Base-by-base conservation (phyloP, 2,329 filamentous ascomycete genomes). In the Neophaeococcomyces aloes region DNA sequence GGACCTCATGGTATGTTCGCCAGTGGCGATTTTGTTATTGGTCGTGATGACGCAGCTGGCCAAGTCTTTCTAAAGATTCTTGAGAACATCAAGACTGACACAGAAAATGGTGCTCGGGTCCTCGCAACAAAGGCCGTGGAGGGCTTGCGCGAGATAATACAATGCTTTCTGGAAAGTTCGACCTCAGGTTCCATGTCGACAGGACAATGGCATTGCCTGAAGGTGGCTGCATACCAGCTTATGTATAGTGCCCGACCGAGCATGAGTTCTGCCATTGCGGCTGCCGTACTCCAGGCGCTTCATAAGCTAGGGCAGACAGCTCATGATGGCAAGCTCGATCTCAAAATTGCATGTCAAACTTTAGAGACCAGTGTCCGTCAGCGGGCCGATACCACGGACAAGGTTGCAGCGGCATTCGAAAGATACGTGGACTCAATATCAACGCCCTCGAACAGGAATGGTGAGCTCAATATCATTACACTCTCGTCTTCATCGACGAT, bases 231-330 rank as follows among this genome's bases (percentile, higher is more conserved):
- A 2, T 83, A 79, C 73, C 74, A 81, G 57, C 61, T 83, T 1
- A 76, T 74, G 59, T 79, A 79, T 53, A 78, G 79, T 42, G 76
- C 77, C 0, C 69, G 77, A n/a, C 76, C 78, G 49, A 78, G 72
- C 56, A 83, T 83, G 78, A 72, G 72, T 1, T 72, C 78, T 0
- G 71, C 77, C 1, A 76, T 81, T 21, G 63, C 75, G 30, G 66
- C 61, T 35, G 66, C 65, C 8, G 46, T 79, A 7, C 57, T 78
- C 4, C 61, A 63, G 10, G 65, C 66, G 2, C 61, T 81, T 29
- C 56, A 60, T 10, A 52, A 56, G 3, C 60, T 72, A 29, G 61
- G 67, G 37, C 10, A 38, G 5, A 19, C 38, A 6, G 30, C 52
- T 15, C 32, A 31, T 33, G 27, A 36, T 29, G 33, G 8, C 11